Base-by-base conservation (phyloP, 805 yeast species). In the Wickerhamomyces hampshirensis region DNA sequence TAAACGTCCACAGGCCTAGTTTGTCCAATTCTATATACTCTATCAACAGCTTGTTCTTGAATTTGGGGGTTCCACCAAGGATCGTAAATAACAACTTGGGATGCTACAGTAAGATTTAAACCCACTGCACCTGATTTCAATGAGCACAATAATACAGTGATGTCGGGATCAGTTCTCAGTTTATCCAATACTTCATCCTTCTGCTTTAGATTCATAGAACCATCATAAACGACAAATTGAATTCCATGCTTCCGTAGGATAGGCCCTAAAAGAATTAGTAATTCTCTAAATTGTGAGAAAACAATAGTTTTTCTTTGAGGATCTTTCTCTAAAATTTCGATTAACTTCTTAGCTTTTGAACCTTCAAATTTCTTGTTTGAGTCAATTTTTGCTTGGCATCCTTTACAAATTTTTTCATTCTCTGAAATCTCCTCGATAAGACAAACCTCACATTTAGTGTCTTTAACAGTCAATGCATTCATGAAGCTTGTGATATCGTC, bases 51-150 rank as follows among this genome's bases (percentile, higher is more conserved):
- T 55, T 87, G 96, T 31, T 84, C 84, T 52, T 87, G 95, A 38
- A 81, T 75, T 30, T 94, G 87, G 27, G 85, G 93, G 28, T 89
- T 84, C 97, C 97, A 88, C 91, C 95, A 88, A 0, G 96, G 96
- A 50, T 89, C 96, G 84, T 85, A 80, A 67, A 88, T 67, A 44
- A 78, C 84, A 2, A 91, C 96, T 28, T 78, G 71, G 0, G 84
- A 80, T 0, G 96, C 95, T 34, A 78, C 74, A 0, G 95, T 88
- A 40, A 88, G 65, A 52, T 88, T 88, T 43, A 88, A 66, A 0
- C 97, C 97, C 5, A 87, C 95, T 2, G 96, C 96, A 15, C 97
- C 97, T 0, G 96, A 89, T 58, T 85, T 88, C 43, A 88, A 64
- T 9, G 94, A 82, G 19, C 88, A 59, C 17, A 88, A 62, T 14